Conservation (phyloP, 805 yeast species). For the Priceomyces haplophilus region DNA sequence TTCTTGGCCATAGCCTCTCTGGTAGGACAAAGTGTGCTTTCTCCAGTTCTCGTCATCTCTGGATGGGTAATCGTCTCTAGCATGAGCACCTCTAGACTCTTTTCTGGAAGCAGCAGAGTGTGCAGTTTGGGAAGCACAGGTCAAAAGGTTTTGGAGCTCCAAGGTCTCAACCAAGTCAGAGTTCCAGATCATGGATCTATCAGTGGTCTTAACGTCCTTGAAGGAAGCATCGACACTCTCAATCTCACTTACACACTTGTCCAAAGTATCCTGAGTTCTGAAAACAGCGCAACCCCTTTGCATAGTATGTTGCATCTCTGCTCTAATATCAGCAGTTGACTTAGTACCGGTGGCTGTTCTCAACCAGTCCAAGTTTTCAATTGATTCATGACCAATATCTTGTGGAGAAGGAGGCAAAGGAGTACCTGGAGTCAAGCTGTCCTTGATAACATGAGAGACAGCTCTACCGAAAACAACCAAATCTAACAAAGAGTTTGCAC, state of each 20-base stretch:
- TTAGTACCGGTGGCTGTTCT: constrained; percentile 82
- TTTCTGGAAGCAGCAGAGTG: constrained; percentile 89
- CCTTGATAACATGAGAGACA: constrained; percentile 87
- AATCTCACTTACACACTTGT: constrained; percentile 84
- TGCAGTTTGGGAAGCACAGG: constrained; percentile 97
- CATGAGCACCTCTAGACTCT: constrained; percentile 99
- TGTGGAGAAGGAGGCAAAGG: constrained; percentile 82
- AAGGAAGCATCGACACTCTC: constrained; percentile 71
- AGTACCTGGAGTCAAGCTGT: constrained; percentile 79
- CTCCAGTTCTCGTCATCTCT: constrained; percentile 97
- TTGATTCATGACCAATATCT: constrained; percentile 84
- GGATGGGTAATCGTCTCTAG: constrained; percentile 94
- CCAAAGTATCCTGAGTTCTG: constrained; percentile 89
- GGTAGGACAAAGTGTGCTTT: constrained; percentile 97
- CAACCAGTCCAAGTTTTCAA: constrained; percentile 83
- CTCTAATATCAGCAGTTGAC: constrained; percentile 85
- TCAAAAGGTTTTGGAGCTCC: constrained; percentile 92
- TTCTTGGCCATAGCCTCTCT: constrained; percentile 63
- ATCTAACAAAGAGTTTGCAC: constrained; percentile 96
- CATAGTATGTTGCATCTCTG: constrained; percentile 93
- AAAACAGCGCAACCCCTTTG: constrained; percentile 96
- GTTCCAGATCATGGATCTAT: constrained; percentile 98
- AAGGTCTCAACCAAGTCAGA: constrained; percentile 94
- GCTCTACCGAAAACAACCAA: constrained; percentile 98
- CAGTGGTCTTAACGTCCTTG: constrained; percentile 78